Base-by-base conservation (phyloP, 768 basidiomycete genomes). In the Tricholoma matsutake region DNA sequence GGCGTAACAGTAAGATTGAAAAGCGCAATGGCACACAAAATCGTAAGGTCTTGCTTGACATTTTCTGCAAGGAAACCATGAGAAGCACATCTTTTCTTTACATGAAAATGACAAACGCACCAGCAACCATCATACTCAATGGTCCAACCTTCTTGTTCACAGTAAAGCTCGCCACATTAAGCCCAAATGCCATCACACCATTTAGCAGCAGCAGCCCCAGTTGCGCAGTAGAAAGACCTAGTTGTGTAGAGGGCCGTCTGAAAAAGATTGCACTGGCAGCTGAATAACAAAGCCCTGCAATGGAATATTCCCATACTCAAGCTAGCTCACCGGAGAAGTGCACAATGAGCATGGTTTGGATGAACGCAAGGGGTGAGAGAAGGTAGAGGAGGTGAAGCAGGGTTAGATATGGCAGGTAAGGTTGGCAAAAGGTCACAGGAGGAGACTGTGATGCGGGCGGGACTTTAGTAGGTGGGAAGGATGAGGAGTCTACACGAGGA, bases 131-230 rank as follows among this genome's bases (percentile, higher is more conserved):
- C 91, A 96, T 96, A 52, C 88, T 90, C 64, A 96, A 71, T 11
- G 94, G 88, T 2, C 95, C 94, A 0, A 93, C 88, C 70, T 90
- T 87, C 73, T 89, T 88, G 76, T 98, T 99, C n/a, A 96, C 92
- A 41, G 91, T 92, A 69, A 99, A 97, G 71, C 90, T 92, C 59
- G 97, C 92, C 2, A 98, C 86, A 67, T 98, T 99, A 56, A 99
- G 78, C 13, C 86, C 89, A 69, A 97, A 98, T 3, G 97, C 97
- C 68, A 98, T 86, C 13, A 79, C 70, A 0, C 95, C 96, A 66
- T 98, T 99, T 35, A 89, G 67, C 4, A 85, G 64, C 49, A 98
- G 73, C 6, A 87, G 84, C 1, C 81, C 61, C 1, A 82, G 75
- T 61, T 81, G 83, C 56, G 69, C 53, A 20, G 60, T 64, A 11